Base-by-base conservation (phyloP, 352 stramenopile genomes). In the Halophytophthora polymorphica region DNA sequence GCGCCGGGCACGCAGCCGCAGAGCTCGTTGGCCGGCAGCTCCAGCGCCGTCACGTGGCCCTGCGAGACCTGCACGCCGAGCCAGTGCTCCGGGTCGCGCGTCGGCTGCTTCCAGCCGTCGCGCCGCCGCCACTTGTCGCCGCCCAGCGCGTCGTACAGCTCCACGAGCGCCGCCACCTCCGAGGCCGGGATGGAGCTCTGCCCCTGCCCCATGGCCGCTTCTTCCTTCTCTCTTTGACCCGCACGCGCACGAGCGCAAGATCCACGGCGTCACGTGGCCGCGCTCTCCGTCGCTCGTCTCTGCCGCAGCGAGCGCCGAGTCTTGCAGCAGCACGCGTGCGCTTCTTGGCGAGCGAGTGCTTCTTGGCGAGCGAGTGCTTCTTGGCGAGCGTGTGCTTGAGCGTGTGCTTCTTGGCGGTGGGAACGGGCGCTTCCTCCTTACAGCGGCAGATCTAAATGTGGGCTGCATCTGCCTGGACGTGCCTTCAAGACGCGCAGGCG, bases 41-140 rank as follows among this genome's bases (percentile, higher is more conserved):
- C 77, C 12, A 93, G 66, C n/a, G 79, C 69, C 34, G 84, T 73
- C 14, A 93, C 82, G 58, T 93, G 82, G 39, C 82, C 82, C 60
- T 75, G 61, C 22, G 62, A 46, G 35, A 93, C 80, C 41, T 88
- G 63, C 40, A 93, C 80, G 55, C 82, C 82, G 58, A 86, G 88
- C 82, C 82, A 93, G 17, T 71, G 77, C 70, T 93, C 77, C 3
- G 79, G 77, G 45, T 90, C 77, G n/a, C 69, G 36, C 22, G 77
- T 82, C 31, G 72, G 67, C 69, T 86, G 73, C 56, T 83, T 86
- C 82, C 82, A 93, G 39, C 79, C 82, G 56, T 89, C 71, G 38
- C 77, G 75, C 11, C 82, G 77, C 12, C 79, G 79, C 82, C 82
- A 93, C 40, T 66, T 69, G 36, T 87, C 77, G 38, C 82, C 82